Evolutionary conservation across 768 basidiomycete genomes (phyloP), one percentile per base, ranked within the genome.

Genomic region (Tricholoma flavovirens): DNA sequence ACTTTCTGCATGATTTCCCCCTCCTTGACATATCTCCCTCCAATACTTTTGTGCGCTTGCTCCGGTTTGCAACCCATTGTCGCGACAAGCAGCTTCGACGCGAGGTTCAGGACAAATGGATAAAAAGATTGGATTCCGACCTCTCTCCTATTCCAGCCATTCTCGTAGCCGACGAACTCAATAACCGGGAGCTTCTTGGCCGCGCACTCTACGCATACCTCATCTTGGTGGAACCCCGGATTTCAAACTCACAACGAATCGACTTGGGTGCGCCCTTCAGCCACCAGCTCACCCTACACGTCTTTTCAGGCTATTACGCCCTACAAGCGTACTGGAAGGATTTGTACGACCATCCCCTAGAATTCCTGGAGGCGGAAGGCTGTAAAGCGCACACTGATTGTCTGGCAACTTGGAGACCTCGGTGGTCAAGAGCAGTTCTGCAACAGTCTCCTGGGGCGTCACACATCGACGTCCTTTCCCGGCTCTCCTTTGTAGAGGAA

Each of bases 271-370:
- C 52, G 22, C 52, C 40, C 2, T 43, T 53, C 30, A 30, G 38
- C 52, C 52, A 43, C n/a, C 52, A 53, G 11, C 38, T 29, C 17
- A 53, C 42, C 14, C 14, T 53, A 5, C 52, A 22, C 24, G 32
- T 53, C 17, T 53, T 53, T 14, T 53, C 51, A 4, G 51, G 51
- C 29, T 53, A 53, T 53, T 32, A 43, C 33, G 38, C 52, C 30
- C 52, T 53, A n/a, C 43, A 29, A 9, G 52, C 38, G 5, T 53
- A 53, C 21, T 53, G 52, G 52, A 32, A n/a, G 38, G 17, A 43
- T 19, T 33, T 53, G 10, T 53, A 26, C 15, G 43, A 53, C 17
- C n/a, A 43, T 43, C 24, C 40, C 14, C 52, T 21, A 29, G 52
- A 43, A 43, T 53, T 53, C 32, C 38, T 11, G 32, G 11, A 30